Evolutionary conservation across 805 yeast species (phyloP).

Genomic region (Hanseniaspora singularis): DNA sequence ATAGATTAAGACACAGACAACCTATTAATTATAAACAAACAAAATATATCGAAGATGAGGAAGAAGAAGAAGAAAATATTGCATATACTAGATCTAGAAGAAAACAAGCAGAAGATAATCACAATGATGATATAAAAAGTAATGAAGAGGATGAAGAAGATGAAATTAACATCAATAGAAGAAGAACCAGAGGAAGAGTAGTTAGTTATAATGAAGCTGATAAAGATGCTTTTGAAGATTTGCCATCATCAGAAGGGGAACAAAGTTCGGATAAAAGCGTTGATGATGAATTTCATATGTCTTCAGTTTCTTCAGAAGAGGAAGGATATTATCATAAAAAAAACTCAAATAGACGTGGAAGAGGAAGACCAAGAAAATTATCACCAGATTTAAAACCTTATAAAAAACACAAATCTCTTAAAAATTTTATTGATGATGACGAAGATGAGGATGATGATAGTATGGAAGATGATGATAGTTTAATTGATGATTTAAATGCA

Average conservation of each 20-base stretch:
- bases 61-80: slow-evolving; percentile 14
- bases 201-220: background rate
- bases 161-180: slow-evolving; percentile 15
- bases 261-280: too few species aligned
- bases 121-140: slow-evolving; percentile 14
- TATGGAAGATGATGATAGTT: slow-evolving; percentile 26
- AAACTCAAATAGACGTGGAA: too few species aligned
- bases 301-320: too few species aligned
- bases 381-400: slow-evolving; percentile 11
- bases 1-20: slow-evolving; percentile 40
- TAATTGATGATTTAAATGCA: slow-evolving; percentile 20
- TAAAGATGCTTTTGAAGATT: too few species aligned
- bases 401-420: slow-evolving; percentile 2
- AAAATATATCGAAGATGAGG: slow-evolving; percentile 16
- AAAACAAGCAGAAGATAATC: slow-evolving; percentile 15
- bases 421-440: slow-evolving; percentile 1
- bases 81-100: slow-evolving; percentile 11
- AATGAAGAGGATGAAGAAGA: too few species aligned
- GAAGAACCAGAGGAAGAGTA: background rate
- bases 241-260: background rate
- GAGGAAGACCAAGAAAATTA: background rate
- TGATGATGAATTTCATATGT: too few species aligned
- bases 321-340: too few species aligned
- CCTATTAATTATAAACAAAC: slow-evolving; percentile 20
- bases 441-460: slow-evolving; percentile 23